Base-by-base conservation (phyloP, 2,329 filamentous ascomycete genomes). In the Penicillium sp. region DNA sequence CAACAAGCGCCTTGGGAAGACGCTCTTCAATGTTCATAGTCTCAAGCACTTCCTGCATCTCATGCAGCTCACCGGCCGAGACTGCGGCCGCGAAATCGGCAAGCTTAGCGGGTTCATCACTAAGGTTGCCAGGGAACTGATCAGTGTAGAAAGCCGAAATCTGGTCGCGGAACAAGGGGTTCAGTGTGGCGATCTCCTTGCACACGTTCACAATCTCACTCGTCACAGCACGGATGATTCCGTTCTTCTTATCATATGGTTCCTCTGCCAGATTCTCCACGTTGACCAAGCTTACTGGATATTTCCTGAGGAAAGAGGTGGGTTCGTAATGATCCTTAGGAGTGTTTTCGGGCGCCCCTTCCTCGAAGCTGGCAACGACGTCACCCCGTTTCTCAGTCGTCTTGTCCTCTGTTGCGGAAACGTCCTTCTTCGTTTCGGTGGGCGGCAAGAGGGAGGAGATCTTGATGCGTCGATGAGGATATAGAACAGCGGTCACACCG, bases 171-270 rank as follows among this genome's bases (percentile, higher is more conserved):
- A 99, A 99, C 19, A 99, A 83, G 60, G 90, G 92, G 79, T 98
- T 99, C 77, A 97, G 87, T 46, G 88, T 89, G 10, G 94, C 94
- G 55, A 99, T 92, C 74, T 98, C 93, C 79, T 97, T 98, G 82
- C 97, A 98, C 0, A 96, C 95, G 74, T 97, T 98, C 73, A 99
- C 92, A 61, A 99, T 98, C 79, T 99, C 96, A 70, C 94, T 96
- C 51, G 94, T 95, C 47, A 99, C 87, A 13, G 95, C 95, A 56
- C 92, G 89, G 60, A 98, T 92, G 36, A 95, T 88, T 18, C 89
- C 89, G 70, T 90, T 95, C 77, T 94, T 96, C 71, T 92, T 89
- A 74, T 98, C 95, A 73, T 91, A 91, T 0, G 92, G 89, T 70
- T 96, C 90, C 70, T 99, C 95, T 0, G 83, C 82, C 55, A 99